phyloP scores from a whole-genome alignment of 192 early-diverging fungal genomes.

The Obelidium mucronatum region DNA sequence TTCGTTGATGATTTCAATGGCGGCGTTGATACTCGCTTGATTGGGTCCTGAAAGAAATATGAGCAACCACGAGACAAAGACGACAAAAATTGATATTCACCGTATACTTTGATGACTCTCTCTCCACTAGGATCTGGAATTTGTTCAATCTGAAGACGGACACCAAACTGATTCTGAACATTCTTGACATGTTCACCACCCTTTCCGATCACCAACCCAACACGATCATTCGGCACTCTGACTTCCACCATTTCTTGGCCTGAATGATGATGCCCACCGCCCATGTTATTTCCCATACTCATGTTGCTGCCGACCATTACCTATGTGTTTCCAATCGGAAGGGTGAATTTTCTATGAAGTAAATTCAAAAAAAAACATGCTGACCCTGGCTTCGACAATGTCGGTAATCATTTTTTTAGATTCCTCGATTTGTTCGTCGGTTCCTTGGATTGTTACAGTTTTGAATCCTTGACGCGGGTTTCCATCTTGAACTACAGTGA shows the following conservation, averaged over 20 bases:
- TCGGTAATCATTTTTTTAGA: conserved; percentile 53
- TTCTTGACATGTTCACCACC: conserved; percentile 79
- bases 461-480: conserved; percentile 41
- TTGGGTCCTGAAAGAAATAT: conserved; percentile 11
- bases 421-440: conserved; percentile 43
- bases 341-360: background rate
- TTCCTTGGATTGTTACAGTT: conserved; percentile 53
- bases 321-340: background rate
- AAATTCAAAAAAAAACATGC: conserved; percentile 18
- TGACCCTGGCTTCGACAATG: conserved; percentile 20
- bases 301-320: conserved; percentile 6
- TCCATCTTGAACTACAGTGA: conserved; percentile 66
- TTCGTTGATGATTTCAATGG: conserved; percentile 17
- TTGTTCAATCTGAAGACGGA: conserved; percentile 74
- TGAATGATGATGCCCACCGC: conserved; percentile 4
- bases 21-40: conserved; percentile 12
- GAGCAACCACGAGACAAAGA: background rate
- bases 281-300: background rate
- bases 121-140: conserved; percentile 38
- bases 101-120: conserved; percentile 41
- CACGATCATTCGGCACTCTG: conserved; percentile 47
- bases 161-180: conserved; percentile 79
- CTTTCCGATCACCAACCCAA: conserved; percentile 80
- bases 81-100: background rate
- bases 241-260: conserved; percentile 28